These are phyloP conservation scores for Rhodotorula graminis DNA, from an alignment of 768 basidiomycete species.

Conservation along the genomic window DNA sequence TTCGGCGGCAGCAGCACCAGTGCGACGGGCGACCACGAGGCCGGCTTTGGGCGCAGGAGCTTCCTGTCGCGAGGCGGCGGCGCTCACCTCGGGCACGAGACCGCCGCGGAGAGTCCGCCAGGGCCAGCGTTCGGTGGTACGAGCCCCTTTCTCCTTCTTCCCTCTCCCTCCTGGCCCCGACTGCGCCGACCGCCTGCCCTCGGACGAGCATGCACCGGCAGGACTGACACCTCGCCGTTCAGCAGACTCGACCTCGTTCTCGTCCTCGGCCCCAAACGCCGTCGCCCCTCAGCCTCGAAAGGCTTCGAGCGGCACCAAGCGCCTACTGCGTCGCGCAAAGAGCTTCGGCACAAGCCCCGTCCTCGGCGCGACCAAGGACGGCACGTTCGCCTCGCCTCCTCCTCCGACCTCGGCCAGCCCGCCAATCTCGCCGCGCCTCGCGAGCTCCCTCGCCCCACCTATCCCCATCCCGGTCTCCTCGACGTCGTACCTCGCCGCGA, in stretches of 20 bases:
- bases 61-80: background rate
- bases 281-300: background rate
- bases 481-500: background rate
- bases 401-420: background rate
- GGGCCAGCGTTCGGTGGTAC: background rate
- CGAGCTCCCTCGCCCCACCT: background rate
- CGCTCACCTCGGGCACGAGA: background rate
- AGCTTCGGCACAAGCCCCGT: conserved; percentile 25
- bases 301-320: conserved; percentile 10
- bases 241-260: background rate
- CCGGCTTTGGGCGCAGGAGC: background rate
- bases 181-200: no score
- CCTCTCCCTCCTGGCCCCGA: background rate
- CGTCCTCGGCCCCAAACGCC: background rate
- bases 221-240: background rate
- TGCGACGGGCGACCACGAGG: background rate
- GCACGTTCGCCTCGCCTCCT: background rate
- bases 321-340: conserved; percentile 27
- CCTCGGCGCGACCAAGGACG: background rate
- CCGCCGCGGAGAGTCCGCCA: background rate
- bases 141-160: background rate
- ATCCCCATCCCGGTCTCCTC: background rate
- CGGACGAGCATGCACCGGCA: background rate
- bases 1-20: background rate
- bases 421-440: background rate